Evolutionary conservation across 257 asterid species (phyloP).

Genomic region (Fraxinus quadrangulata): DNA sequence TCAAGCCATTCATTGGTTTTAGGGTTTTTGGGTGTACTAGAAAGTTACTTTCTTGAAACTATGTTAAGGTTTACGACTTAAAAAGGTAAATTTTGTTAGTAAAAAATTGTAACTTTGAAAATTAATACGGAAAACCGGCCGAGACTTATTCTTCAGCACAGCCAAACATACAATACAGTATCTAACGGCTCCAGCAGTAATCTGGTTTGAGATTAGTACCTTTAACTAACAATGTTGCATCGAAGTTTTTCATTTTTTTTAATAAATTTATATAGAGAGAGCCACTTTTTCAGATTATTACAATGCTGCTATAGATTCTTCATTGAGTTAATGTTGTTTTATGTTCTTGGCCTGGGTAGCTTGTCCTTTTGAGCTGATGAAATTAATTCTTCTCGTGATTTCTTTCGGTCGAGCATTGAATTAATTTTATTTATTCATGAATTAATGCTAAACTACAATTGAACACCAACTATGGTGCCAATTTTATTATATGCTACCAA

Average conservation of each 20-base stretch:
- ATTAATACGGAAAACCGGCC: too few species aligned
- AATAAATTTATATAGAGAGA: background rate
- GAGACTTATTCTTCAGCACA: too few species aligned
- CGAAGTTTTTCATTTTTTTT: background rate
- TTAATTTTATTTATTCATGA: background rate
- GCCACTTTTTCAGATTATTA: background rate
- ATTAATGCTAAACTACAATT: too few species aligned
- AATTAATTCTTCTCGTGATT: background rate
- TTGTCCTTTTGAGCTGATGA: background rate
- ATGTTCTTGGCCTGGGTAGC: background rate
- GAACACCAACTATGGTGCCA: too few species aligned
- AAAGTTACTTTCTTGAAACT: too few species aligned
- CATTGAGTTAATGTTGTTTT: background rate
- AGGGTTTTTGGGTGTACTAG: background rate
- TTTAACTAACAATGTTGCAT: background rate
- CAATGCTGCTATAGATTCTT: background rate
- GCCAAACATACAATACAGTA: too few species aligned
- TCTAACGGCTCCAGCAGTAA: background rate
- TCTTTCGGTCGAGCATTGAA: background rate
- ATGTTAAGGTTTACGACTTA: too few species aligned
- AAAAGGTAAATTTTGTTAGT: background rate
- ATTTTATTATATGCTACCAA: background rate
- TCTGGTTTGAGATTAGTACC: background rate
- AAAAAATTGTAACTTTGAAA: too few species aligned
- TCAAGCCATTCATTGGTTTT: background rate